Percentiles rank a stretch among this genome's conserved stretches.
Evolutionary conservation across 2,329 filamentous ascomycete species (phyloP).

Genomic region (Akanthomyces dipterigenus): DNA sequence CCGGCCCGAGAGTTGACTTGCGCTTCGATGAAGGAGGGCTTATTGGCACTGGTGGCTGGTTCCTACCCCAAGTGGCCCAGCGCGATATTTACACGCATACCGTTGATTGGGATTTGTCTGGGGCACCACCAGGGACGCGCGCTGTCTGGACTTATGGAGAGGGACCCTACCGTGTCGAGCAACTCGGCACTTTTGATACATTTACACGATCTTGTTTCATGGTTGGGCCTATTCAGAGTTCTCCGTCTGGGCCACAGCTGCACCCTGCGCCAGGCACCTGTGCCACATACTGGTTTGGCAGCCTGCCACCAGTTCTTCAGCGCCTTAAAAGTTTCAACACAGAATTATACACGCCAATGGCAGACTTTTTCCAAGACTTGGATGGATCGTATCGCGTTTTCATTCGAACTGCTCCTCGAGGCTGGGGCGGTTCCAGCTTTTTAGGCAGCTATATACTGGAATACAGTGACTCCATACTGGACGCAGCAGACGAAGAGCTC

Average conservation of each 20-base stretch:
- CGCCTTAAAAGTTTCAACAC: conserved; percentile 13
- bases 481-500: conserved; percentile 7
- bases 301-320: conserved; percentile 11
- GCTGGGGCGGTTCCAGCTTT: conserved; percentile 13
- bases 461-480: conserved; percentile 10
- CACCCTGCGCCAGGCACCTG: neutral
- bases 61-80: conserved; percentile 13
- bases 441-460: conserved; percentile 13
- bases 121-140: conserved; percentile 12
- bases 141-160: conserved; percentile 17
- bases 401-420: conserved; percentile 10
- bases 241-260: conserved; percentile 4
- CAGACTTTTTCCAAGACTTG: conserved; percentile 9
- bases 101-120: conserved; percentile 14
- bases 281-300: conserved; percentile 15
- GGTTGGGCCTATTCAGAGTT: conserved; percentile 14
- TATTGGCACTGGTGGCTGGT: conserved; percentile 12
- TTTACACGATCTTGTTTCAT: conserved; percentile 14
- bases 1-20: conserved; percentile 14
- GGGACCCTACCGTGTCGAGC: conserved; percentile 11
- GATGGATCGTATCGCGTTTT: conserved; percentile 14
- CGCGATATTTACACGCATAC: conserved; percentile 8
- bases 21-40: conserved; percentile 11
- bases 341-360: conserved; percentile 12
- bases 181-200: conserved; percentile 6